These are phyloP conservation scores for Pestalotiopsis sp. DNA, from an alignment of 2,329 filamentous ascomycete genomes.

Conservation along the genomic window DNA sequence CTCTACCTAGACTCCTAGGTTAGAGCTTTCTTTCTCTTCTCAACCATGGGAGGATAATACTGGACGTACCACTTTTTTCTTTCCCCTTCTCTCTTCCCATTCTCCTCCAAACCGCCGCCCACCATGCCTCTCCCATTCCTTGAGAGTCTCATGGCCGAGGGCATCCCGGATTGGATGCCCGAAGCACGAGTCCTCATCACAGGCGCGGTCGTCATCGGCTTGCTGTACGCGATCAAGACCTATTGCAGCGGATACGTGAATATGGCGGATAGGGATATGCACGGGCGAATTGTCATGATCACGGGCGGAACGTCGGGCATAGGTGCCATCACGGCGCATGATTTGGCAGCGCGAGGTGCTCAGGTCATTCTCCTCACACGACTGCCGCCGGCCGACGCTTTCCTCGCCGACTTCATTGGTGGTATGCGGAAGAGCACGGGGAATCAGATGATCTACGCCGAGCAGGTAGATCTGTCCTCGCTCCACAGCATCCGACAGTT, in stretches of 20 bases:
- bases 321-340: slow-evolving; percentile 72
- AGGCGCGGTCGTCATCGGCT: slow-evolving; percentile 33
- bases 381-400: slow-evolving; percentile 77
- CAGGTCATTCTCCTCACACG: slow-evolving; percentile 90
- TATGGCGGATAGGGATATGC: slow-evolving; percentile 77
- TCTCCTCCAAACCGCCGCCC: slow-evolving; percentile 18
- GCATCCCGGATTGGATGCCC: slow-evolving; percentile 49
- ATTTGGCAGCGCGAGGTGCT: slow-evolving; percentile 78
- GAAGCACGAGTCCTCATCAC: slow-evolving; percentile 44
- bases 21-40: slow-evolving; percentile 9
- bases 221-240: slow-evolving; percentile 59
- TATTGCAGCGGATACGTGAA: slow-evolving; percentile 79
- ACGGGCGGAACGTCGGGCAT: slow-evolving; percentile 95
- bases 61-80: neutral
- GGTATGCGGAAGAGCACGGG: slow-evolving; percentile 75
- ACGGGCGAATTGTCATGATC: slow-evolving; percentile 90
- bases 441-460: slow-evolving; percentile 90
- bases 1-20: neutral
- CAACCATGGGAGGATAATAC: slow-evolving; percentile 18
- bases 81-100: neutral
- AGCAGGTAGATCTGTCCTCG: slow-evolving; percentile 86
- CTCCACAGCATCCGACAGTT: slow-evolving; percentile 91
- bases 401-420: slow-evolving; percentile 89
- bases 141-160: slow-evolving; percentile 45
- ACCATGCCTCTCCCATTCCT: slow-evolving; percentile 56